A percentile compares a stretch with the other conserved stretches of the same genome.
Evolutionary conservation across 306 rosid genomes (phyloP).

Genomic region (Dryas drummondii): DNA sequence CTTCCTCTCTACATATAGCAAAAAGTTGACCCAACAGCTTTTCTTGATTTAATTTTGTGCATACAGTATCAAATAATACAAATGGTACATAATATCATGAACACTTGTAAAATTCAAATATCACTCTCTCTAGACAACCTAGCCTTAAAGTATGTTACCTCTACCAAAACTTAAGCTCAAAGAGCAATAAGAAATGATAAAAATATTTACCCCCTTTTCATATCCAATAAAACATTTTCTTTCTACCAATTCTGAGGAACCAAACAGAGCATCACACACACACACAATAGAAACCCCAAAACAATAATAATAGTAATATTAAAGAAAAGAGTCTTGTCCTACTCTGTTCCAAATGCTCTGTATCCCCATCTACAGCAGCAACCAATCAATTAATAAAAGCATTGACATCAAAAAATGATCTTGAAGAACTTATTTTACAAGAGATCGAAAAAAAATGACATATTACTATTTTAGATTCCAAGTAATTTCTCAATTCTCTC

Average conservation of each 20-base stretch:
- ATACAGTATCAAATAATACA: not conserved
- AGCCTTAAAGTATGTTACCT: not conserved
- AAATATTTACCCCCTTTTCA: not conserved
- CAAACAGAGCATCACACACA: not conserved
- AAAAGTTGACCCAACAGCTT: slow-evolving; percentile 8
- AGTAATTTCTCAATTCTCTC: not conserved
- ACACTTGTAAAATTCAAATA: not conserved
- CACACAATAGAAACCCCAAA: not conserved
- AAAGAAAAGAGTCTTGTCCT: not conserved
- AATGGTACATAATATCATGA: not conserved
- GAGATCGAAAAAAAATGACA: not conserved
- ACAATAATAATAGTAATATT: too few species aligned
- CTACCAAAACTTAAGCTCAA: not conserved
- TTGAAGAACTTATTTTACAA: not conserved
- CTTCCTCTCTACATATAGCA: not conserved
- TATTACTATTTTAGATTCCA: not conserved
- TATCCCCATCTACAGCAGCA: not conserved
- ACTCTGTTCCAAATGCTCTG: slow-evolving; percentile 1
- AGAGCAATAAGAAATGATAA: not conserved
- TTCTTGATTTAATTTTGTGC: not conserved
- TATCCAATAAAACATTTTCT: not conserved
- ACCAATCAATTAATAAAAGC: not conserved
- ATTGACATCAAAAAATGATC: not conserved
- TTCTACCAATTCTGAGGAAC: too few species aligned
- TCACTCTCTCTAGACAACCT: not conserved